Conservation (phyloP, 2,329 filamentous ascomycete species). For the Raffaelea ambrosiae region DNA sequence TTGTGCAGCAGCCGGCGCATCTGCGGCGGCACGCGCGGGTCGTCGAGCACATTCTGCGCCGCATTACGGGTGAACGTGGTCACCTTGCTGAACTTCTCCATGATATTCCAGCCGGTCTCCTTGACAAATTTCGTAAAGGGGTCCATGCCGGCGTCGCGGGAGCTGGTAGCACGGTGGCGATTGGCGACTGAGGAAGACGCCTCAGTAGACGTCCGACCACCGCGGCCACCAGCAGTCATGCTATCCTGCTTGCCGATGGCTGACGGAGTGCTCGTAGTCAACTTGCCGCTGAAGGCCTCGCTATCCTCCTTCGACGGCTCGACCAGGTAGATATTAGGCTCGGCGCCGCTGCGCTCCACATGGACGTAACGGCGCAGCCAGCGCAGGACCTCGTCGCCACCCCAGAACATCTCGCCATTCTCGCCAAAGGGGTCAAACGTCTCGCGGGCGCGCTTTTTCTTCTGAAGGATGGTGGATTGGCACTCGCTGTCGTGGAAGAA, state of each 20-base stretch:
- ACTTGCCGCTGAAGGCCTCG: constrained; percentile 64
- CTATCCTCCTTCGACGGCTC: constrained; percentile 76
- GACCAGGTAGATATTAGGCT: constrained; percentile 84
- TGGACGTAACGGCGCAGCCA: constrained; percentile 82
- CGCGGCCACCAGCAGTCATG: constrained; percentile 24
- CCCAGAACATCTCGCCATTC: constrained; percentile 87
- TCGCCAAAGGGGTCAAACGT: constrained; percentile 87
- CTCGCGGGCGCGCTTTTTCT: constrained; percentile 75
- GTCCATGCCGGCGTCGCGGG: constrained; percentile 70
- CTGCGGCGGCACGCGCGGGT: constrained; percentile 83
- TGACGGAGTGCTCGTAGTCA: constrained; percentile 36
- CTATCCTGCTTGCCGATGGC: constrained; percentile 32
- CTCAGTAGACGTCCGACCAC: constrained; percentile 20
- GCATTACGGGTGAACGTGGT: constrained; percentile 92
- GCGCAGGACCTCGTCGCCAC: constrained; percentile 85
- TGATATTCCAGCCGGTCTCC: constrained; percentile 89
- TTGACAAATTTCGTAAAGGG: constrained; percentile 90
- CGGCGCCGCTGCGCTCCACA: constrained; percentile 75
- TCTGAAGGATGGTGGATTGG: constrained; percentile 87
- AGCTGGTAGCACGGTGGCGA: neutral
- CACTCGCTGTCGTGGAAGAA: constrained; percentile 99
- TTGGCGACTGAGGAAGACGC: constrained; percentile 21
- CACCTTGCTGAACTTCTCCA: constrained; percentile 95
- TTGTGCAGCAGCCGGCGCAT: constrained; percentile 77
- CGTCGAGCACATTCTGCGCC: constrained; percentile 85